Evolutionary conservation across 176 grass and related monocot species (phyloP).

Genomic region (Hordeum vulgare): DNA sequence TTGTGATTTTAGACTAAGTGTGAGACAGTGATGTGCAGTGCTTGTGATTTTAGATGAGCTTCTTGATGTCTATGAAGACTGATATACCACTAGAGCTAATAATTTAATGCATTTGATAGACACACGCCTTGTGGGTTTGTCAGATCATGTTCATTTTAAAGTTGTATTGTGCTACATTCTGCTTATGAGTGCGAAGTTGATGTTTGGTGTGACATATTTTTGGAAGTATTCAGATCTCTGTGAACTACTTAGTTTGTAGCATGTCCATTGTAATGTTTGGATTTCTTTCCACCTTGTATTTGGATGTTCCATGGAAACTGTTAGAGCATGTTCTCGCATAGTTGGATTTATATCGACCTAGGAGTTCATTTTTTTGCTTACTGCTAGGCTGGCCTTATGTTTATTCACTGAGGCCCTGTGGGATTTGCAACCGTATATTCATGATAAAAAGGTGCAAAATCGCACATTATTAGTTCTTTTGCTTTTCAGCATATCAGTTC

Average conservation of each 20-base stretch:
- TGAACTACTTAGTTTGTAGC: neutral
- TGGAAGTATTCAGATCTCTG: neutral
- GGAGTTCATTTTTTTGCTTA: neutral
- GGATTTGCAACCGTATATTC: neutral
- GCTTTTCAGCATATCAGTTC: neutral
- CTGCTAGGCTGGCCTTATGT: neutral
- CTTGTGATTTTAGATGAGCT: neutral
- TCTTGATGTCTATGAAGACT: neutral
- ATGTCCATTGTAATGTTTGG: neutral
- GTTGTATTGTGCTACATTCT: neutral
- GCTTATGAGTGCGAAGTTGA: neutral
- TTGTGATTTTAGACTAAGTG: neutral
- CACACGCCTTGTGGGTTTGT: neutral
- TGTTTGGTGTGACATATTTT: neutral
- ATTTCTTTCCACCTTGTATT: neutral
- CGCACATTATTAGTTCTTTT: neutral
- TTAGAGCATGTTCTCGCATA: neutral
- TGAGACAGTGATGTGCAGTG: neutral
- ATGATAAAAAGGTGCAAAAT: neutral
- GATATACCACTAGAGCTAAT: neutral
- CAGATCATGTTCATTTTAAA: neutral
- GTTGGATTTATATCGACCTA: neutral
- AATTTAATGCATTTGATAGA: neutral
- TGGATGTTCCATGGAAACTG: neutral
- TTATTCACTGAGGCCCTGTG: neutral